Base-by-base conservation (phyloP, 2,329 filamentous ascomycete species). In the Lasiodiplodia citricola region DNA sequence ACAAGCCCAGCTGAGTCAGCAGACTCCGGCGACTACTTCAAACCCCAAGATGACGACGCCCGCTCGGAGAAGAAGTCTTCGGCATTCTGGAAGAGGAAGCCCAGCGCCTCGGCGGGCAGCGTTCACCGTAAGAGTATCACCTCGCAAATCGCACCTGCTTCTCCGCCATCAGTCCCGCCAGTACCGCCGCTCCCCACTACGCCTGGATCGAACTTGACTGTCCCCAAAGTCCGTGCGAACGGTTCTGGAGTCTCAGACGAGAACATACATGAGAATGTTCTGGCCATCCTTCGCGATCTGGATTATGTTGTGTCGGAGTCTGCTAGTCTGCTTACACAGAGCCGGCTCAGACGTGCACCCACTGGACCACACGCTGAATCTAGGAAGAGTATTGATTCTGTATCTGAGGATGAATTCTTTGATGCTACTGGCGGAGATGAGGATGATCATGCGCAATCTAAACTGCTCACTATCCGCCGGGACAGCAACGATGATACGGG, bases 71-170 rank as follows among this genome's bases (percentile, higher is more conserved):
- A 86, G 77, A 93, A 86, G 77, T 85, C 93, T 0, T 37, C 58
- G 3, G 57, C 51, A 16, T 98, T 99, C 76, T 99, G 96, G 96
- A 97, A 94, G 79, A 89, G 95, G 58, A 97, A 97, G 80, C 84
- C 90, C 0, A 94, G 90, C 74, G 81, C 78, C 52, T 82, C 81
- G 25, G 80, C 77, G 35, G 75, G 81, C 71, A 83, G 75, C 67
- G 73, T 82, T 51, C 83, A 84, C 72, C 81, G 79, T 66, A 80
- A 83, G 76, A 85, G 81, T 71, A 80, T 85, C n/a, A 86, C 86
- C 35, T 82, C 84, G 14, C 87, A 88, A 74, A 77, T 87, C 23
- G 81, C 82, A 3, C 83, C 85, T 16, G 78, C 81, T 5, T 80
- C 83, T 13, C 74, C 78, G 7, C 47, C 74, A 70, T 38, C 23